Evolutionary conservation across 1,284 basidiomycete genomes (phyloP).

Genomic region (Microbotryum intermedium): DNA sequence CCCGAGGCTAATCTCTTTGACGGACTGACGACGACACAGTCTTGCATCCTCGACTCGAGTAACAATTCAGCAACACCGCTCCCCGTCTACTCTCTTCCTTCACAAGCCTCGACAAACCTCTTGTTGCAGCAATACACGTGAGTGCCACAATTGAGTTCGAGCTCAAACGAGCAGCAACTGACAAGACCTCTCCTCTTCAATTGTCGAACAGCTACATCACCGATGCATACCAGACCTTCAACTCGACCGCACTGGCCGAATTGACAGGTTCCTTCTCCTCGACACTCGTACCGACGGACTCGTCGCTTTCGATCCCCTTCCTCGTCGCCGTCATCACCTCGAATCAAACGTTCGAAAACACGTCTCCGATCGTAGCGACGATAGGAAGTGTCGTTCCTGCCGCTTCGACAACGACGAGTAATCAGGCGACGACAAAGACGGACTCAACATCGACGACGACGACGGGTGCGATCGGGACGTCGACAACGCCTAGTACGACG

Average conservation of each 20-base stretch:
- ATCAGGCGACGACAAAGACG: neutral
- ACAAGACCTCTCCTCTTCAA: neutral
- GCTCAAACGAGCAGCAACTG: neutral
- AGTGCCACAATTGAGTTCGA: slow-evolving; percentile 4
- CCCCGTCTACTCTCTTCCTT: neutral
- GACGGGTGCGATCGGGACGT: neutral
- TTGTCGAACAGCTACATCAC: slow-evolving; percentile 4
- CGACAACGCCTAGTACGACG: neutral
- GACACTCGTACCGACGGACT: too few species aligned
- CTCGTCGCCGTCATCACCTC: slow-evolving; percentile 8
- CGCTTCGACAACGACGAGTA: neutral
- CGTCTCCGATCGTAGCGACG: slow-evolving; percentile 12
- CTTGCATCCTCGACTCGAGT: slow-evolving; percentile 1
- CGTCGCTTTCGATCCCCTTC: neutral
- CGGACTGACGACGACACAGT: neutral
- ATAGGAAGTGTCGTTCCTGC: slow-evolving; percentile 4
- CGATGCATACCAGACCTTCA: slow-evolving; percentile 5
- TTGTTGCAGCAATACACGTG: neutral
- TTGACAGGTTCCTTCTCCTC: neutral
- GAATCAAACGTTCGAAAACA: neutral
- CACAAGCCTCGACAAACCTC: slow-evolving; percentile 4
- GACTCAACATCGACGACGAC: neutral
- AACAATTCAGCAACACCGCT: neutral
- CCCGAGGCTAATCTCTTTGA: neutral
- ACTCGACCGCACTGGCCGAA: slow-evolving; percentile 7